phyloP scores from a whole-genome alignment of 148 eudicot species.

The Simmondsia chinensis region DNA sequence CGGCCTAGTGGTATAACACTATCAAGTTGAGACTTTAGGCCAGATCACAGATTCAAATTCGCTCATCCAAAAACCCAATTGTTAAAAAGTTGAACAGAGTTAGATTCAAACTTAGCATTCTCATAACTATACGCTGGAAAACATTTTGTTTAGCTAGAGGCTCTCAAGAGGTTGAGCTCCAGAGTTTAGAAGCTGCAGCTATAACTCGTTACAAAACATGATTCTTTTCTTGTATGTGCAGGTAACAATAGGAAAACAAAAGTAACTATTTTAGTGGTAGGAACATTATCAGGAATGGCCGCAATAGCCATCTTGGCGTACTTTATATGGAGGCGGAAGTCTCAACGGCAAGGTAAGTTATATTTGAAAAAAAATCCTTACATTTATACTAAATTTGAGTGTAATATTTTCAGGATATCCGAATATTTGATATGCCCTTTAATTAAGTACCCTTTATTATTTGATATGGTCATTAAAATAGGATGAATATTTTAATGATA shows the following conservation, averaged over 20 bases:
- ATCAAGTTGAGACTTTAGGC: too few species aligned
- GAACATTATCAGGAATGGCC: slow-evolving; percentile 1
- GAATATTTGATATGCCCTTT: too few species aligned
- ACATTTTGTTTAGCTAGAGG: too few species aligned
- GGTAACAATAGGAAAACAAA: slow-evolving; percentile 3
- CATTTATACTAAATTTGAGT: neutral
- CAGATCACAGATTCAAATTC: too few species aligned
- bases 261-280: slow-evolving; percentile 3
- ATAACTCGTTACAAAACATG: neutral
- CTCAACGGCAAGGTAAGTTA: slow-evolving; percentile 9
- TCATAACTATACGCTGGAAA: too few species aligned
- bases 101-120: too few species aligned
- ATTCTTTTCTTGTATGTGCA: neutral
- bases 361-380: too few species aligned
- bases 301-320: neutral
- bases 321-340: neutral
- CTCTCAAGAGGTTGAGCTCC: neutral
- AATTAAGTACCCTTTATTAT: too few species aligned
- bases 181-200: neutral
- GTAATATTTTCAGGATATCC: neutral
- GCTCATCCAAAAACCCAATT: neutral
- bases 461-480: too few species aligned
- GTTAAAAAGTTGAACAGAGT: too few species aligned
- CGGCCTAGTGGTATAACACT: too few species aligned
- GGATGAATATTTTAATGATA: too few species aligned